Percentiles rank a stretch among this genome's conserved stretches.
These are phyloP conservation scores for Calonectria multiphialidica DNA, from an alignment of 2,329 filamentous ascomycete genomes.

Conservation along the genomic window DNA sequence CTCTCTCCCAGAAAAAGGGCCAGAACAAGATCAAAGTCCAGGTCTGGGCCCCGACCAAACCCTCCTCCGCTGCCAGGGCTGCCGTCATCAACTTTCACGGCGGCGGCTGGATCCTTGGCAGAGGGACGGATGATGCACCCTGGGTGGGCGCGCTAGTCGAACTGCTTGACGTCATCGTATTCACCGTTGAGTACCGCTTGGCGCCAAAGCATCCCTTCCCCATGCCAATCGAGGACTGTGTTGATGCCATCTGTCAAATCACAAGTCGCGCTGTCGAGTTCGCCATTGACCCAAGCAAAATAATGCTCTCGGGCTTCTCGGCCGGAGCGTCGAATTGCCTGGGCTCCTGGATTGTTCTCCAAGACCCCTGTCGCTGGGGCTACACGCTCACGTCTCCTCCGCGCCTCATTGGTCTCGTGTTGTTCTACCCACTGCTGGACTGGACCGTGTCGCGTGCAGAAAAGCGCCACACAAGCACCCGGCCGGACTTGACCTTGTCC, in stretches of 20 bases:
- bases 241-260: background rate
- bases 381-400: background rate
- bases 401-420: background rate
- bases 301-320: background rate
- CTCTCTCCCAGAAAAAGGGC: background rate
- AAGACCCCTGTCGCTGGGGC: background rate
- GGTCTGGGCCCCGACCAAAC: background rate
- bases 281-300: background rate
- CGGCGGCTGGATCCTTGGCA: background rate
- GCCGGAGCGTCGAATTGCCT: background rate
- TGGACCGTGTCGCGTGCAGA: background rate
- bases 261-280: background rate
- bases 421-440: background rate
- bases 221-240: background rate
- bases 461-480: background rate
- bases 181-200: background rate
- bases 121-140: background rate
- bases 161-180: slow-evolving; percentile 2
- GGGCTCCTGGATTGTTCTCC: background rate
- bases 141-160: background rate
- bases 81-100: background rate
- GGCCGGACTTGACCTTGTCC: background rate
- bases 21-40: background rate
- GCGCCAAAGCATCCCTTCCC: background rate
- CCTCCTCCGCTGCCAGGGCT: background rate